Conservation (phyloP, 2,329 filamentous ascomycete genomes). For the Neopestalotiopsis rosae region DNA sequence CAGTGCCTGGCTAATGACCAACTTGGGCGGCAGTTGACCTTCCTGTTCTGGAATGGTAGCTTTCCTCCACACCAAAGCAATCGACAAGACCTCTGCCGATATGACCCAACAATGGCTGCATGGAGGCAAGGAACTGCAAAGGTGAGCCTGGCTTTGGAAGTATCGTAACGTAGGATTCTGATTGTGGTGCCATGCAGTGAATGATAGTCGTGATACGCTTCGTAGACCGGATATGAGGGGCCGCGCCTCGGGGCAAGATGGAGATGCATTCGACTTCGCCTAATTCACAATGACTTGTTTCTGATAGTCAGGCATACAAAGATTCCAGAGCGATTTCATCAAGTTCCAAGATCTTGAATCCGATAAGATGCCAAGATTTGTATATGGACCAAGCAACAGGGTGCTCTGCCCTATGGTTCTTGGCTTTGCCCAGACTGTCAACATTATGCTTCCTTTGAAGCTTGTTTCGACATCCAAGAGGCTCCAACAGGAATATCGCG, state of each 20-base stretch:
- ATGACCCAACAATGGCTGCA: neutral
- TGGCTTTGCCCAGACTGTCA: neutral
- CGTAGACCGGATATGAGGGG: neutral
- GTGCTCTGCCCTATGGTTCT: neutral
- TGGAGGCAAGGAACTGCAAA: neutral
- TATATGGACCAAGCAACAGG: neutral
- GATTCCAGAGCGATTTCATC: neutral
- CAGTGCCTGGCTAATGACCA: slow-evolving; percentile 4
- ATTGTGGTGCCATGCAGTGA: neutral
- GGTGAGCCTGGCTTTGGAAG: neutral
- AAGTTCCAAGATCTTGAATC: neutral
- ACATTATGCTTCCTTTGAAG: neutral
- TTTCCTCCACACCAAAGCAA: neutral
- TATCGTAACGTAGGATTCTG: neutral
- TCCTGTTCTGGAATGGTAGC: neutral
- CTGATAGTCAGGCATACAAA: neutral
- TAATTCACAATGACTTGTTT: neutral
- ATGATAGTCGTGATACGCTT: neutral
- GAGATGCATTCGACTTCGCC: neutral
- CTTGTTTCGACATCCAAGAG: slow-evolving; percentile 2
- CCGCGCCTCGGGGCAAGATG: neutral
- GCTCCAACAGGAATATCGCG: neutral
- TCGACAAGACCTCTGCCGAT: neutral
- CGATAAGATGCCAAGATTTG: neutral
- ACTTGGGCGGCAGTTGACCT: neutral